Evolutionary conservation across 805 yeast species (phyloP).

Genomic region (Tetrapisispora fleetii): DNA sequence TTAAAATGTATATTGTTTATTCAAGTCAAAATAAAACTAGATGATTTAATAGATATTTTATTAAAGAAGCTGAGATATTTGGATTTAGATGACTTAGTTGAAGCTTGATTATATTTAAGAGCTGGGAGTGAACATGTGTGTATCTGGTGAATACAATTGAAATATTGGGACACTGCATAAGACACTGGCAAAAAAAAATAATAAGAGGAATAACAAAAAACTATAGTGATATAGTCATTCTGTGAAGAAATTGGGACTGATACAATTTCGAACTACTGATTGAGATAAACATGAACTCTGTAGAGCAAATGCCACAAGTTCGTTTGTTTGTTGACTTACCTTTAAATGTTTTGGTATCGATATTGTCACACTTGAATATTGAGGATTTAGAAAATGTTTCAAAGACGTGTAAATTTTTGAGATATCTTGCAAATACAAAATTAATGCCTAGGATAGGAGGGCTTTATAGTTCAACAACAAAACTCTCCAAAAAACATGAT

Average conservation of each 20-base stretch:
- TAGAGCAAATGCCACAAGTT: background rate
- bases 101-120: no score
- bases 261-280: background rate
- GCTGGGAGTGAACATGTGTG: no score
- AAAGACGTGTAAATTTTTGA: slow-evolving; percentile 16
- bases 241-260: background rate
- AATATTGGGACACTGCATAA: no score
- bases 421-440: slow-evolving; percentile 18
- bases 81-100: no score
- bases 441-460: slow-evolving; percentile 2
- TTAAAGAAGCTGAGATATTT: no score
- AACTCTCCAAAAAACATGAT: background rate
- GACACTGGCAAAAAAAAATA: no score
- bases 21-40: no score
- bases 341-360: slow-evolving; percentile 16
- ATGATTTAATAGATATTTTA: no score
- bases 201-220: no score
- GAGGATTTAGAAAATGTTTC: slow-evolving; percentile 16
- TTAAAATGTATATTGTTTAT: no score
- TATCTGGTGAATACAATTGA: no score
- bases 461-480: background rate
- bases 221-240: no score
- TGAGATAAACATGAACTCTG: background rate
- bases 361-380: slow-evolving; percentile 16
- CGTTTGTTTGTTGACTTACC: slow-evolving; percentile 16